Percentiles rank a stretch among this genome's conserved stretches.
Conservation (phyloP, 352 stramenopile species). For the Nannochloropsis limnetica region DNA sequence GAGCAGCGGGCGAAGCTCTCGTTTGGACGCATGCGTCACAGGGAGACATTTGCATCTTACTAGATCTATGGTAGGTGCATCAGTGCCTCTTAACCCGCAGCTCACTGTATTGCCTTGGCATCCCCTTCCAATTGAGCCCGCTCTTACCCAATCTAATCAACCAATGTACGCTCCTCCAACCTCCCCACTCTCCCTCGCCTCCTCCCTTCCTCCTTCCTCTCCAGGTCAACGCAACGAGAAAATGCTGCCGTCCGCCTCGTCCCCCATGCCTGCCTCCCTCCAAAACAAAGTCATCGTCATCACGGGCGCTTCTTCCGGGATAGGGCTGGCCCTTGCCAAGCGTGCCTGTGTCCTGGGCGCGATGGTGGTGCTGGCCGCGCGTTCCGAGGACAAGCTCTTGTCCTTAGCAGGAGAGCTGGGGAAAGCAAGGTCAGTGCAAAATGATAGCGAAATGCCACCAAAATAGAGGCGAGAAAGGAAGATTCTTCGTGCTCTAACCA, state of each 20-base stretch:
- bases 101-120: neutral
- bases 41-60: neutral
- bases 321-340: slow-evolving; percentile 27
- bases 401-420: slow-evolving; percentile 20
- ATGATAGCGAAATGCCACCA: neutral
- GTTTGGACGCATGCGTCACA: neutral
- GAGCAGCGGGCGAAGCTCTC: no score
- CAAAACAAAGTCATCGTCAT: slow-evolving; percentile 35
- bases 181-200: neutral
- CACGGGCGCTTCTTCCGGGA: slow-evolving; percentile 4
- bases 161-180: no score
- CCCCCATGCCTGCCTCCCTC: slow-evolving; percentile 8
- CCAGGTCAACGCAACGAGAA: neutral
- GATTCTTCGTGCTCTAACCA: neutral
- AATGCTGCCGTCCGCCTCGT: neutral
- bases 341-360: slow-evolving; percentile 22
- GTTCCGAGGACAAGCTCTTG: neutral
- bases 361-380: slow-evolving; percentile 8
- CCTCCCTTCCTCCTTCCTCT: neutral
- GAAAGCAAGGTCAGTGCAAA: neutral
- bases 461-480: neutral
- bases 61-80: neutral
- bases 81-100: neutral
- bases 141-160: neutral
- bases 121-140: neutral